Percentiles rank a stretch among this genome's conserved stretches.
These are phyloP conservation scores for Aspergillus awamori DNA, from an alignment of 2,329 filamentous ascomycete genomes.

Conservation along the genomic window DNA sequence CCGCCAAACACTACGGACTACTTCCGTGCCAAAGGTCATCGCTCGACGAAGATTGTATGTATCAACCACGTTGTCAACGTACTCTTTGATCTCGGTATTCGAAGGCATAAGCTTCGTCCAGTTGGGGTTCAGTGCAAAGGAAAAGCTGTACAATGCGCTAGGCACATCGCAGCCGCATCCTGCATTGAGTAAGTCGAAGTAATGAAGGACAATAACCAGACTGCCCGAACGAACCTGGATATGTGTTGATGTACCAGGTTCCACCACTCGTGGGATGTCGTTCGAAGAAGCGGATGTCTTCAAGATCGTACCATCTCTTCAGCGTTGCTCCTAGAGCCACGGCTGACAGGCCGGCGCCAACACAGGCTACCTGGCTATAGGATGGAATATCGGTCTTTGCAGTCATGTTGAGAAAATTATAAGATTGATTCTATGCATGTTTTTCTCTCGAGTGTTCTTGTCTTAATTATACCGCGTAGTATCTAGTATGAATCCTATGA, in stretches of 20 bases:
- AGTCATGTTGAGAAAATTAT: neutral
- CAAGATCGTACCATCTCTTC: slow-evolving; percentile 59
- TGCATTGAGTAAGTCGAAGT: slow-evolving; percentile 14
- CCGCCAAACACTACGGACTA: slow-evolving; percentile 47
- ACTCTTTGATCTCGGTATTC: slow-evolving; percentile 54
- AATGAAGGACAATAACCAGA: neutral
- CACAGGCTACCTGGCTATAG: slow-evolving; percentile 35
- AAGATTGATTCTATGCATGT: too few species aligned
- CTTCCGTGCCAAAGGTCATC: slow-evolving; percentile 23
- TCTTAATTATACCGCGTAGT: too few species aligned
- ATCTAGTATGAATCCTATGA: too few species aligned
- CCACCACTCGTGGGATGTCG: slow-evolving; percentile 58
- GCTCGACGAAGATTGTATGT: slow-evolving; percentile 45
- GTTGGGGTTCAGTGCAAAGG: slow-evolving; percentile 54
- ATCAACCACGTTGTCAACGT: slow-evolving; percentile 53
- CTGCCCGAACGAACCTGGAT: slow-evolving; percentile 47
- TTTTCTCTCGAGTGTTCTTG: too few species aligned
- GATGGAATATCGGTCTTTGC: slow-evolving; percentile 14
- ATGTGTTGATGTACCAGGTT: slow-evolving; percentile 65
- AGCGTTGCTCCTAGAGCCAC: slow-evolving; percentile 63
- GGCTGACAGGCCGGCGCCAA: slow-evolving; percentile 63
- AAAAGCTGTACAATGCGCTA: slow-evolving; percentile 59
- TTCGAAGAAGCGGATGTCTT: slow-evolving; percentile 64
- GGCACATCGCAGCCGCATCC: slow-evolving; percentile 58
- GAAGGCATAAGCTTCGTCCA: slow-evolving; percentile 55